Evolutionary conservation across 176 grass and related monocot genomes (phyloP), one percentile per base, ranked within the genome.

Genomic region (Aechmea fasciata): DNA sequence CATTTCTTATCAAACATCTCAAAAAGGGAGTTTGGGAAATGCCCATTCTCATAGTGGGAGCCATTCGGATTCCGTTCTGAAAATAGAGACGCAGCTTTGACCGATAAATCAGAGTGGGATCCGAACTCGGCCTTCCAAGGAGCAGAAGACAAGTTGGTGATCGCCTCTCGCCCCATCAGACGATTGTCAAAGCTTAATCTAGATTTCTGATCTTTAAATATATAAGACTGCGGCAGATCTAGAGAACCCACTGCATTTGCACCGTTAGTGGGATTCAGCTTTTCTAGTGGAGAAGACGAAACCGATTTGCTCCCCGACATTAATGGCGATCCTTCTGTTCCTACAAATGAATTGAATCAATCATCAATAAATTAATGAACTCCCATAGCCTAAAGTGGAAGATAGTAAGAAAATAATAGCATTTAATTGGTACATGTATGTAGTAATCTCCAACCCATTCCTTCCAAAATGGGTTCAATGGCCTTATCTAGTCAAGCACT

Each of bases 281-380:
- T 84, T 64, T 84, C 69, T 73, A 85, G 76, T 11, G 84, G 69
- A 80, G 88, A 79, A 78, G 77, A 65, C 25, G 75, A 85, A 64
- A 51, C 59, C 33, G 78, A 66, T 57, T 87, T 76, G 77, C 67
- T 80, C 47, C 75, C 81, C 68, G 81, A 33, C 69, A 80, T 82
- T 57, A 91, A 73, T 49, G 29, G 0, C 33, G 57, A 48, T 51
- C 41, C 51, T 48, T 77, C 66, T 72, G 76, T 81, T 84, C 67
- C 63, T 78, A 53, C 74, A 81, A 64, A 64, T 22, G 52, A 67
- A 67, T 63, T 68, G 6, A 72, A 83, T 71, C 72, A 69, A 63
- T 66, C 71, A 57, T 14, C 51, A 28, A 73, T 48, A 18, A 19
- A 75, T 61, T 17, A 18, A 19, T 61, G 55, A 79, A 71, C 69